These are phyloP conservation scores for Pleurotus salmoneostramineus DNA, from an alignment of 768 basidiomycete genomes.

Conservation along the genomic window DNA sequence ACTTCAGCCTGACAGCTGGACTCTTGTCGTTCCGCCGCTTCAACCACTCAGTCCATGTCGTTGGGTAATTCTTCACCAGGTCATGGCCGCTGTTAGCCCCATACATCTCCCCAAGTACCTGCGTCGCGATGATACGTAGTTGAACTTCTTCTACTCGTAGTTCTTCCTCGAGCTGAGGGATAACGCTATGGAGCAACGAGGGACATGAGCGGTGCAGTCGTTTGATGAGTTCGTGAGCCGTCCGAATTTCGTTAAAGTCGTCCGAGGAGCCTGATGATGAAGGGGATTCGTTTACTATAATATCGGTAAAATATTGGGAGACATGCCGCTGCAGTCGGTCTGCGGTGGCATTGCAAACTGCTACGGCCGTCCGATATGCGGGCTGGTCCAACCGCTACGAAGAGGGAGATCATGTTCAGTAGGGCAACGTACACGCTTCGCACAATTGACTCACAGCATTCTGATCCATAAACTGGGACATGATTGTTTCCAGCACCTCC, in stretches of 20 bases:
- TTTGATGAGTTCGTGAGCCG: slow-evolving; percentile 83
- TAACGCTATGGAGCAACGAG: slow-evolving; percentile 78
- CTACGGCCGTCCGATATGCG: slow-evolving; percentile 77
- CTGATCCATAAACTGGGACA: slow-evolving; percentile 84
- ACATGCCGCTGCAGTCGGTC: slow-evolving; percentile 89
- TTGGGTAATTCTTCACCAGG: slow-evolving; percentile 73
- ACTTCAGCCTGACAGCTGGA: slow-evolving; percentile 65
- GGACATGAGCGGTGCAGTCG: slow-evolving; percentile 80
- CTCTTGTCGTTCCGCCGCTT: slow-evolving; percentile 75
- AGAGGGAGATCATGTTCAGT: background rate
- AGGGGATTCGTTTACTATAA: slow-evolving; percentile 57
- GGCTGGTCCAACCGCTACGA: slow-evolving; percentile 65
- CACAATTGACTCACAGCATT: slow-evolving; percentile 48
- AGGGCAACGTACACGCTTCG: background rate
- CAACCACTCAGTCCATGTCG: slow-evolving; percentile 85
- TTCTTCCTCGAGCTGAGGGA: slow-evolving; percentile 92
- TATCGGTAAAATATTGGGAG: slow-evolving; percentile 90
- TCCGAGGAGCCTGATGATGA: slow-evolving; percentile 41
- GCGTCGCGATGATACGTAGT: slow-evolving; percentile 77
- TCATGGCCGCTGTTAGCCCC: slow-evolving; percentile 54
- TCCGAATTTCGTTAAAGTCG: slow-evolving; percentile 63
- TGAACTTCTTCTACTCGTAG: slow-evolving; percentile 70
- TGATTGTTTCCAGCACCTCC: slow-evolving; percentile 75
- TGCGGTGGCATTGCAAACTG: slow-evolving; percentile 78
- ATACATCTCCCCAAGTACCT: slow-evolving; percentile 89